A percentile compares a stretch with the other conserved stretches of the same genome.
Evolutionary conservation across 345 rosid species (phyloP).

Genomic region (Brassica cretica): DNA sequence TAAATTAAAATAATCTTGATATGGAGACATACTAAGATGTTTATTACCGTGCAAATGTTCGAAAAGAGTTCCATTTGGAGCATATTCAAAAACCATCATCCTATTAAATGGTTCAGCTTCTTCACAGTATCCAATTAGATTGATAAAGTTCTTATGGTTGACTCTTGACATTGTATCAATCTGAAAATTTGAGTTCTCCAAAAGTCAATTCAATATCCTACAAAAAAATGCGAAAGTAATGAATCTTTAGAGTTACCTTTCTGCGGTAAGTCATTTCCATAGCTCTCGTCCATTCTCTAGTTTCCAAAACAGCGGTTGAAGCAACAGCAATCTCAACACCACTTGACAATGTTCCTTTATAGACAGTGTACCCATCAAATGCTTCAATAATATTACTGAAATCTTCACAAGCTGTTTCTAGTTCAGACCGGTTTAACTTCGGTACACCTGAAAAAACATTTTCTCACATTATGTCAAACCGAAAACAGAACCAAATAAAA

Average conservation of each 20-base stretch:
- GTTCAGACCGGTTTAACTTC: constrained; percentile 75
- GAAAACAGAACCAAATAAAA: not conserved
- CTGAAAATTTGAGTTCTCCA: constrained; percentile 35
- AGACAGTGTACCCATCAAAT: constrained; percentile 54
- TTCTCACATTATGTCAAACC: not conserved
- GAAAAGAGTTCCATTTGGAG: constrained; percentile 82
- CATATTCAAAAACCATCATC: constrained; percentile 99
- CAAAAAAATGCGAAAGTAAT: not conserved
- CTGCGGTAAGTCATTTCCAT: constrained; percentile 68
- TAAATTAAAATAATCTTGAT: not conserved
- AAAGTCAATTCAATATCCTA: not conserved
- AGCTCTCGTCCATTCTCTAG: constrained; percentile 66
- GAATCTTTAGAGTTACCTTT: constrained; percentile 49
- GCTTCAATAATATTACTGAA: constrained; percentile 89
- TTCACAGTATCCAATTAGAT: constrained; percentile 83
- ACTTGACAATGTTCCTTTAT: constrained; percentile 95
- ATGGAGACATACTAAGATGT: not conserved
- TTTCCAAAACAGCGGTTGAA: constrained; percentile 48
- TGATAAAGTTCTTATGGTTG: constrained; percentile 93
- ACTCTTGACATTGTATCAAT: constrained; percentile 72
- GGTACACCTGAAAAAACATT: constrained; percentile 71
- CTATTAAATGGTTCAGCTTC: constrained; percentile 87
- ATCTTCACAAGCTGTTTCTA: constrained; percentile 98
- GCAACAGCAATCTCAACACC: constrained; percentile 97
- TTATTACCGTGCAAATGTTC: constrained; percentile 86